Conservation (phyloP, 1,284 basidiomycete species). For the Uromyces viciae-fabae region DNA sequence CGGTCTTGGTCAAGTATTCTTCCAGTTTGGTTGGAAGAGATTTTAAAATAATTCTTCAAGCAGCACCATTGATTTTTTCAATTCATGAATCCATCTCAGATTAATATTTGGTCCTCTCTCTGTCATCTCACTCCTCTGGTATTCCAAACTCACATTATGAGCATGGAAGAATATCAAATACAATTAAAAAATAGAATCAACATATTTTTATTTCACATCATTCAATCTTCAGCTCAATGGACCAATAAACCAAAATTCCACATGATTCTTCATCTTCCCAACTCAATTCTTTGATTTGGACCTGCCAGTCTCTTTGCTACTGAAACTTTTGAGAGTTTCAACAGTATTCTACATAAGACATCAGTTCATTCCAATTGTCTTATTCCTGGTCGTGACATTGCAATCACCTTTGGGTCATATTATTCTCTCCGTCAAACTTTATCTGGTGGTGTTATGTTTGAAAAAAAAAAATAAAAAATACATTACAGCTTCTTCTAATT, state of each 20-base stretch:
- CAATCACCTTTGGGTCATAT: neutral
- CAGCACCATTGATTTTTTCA: neutral
- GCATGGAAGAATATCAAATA: neutral
- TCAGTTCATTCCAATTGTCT: neutral
- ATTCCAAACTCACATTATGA: neutral
- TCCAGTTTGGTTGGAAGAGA: neutral
- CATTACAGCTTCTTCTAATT: neutral
- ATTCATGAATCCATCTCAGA: neutral
- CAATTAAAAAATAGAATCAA: neutral
- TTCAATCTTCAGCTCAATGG: neutral
- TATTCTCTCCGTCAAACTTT: neutral
- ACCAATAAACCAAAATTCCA: neutral
- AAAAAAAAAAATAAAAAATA: neutral
- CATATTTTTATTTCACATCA: neutral
- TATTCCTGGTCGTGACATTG: neutral
- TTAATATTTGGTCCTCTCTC: neutral
- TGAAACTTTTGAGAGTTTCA: neutral
- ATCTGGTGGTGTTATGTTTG: neutral
- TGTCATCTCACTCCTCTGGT: neutral
- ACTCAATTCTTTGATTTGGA: neutral
- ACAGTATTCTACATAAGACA: neutral
- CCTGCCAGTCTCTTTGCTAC: neutral
- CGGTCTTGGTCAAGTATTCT: neutral
- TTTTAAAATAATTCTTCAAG: neutral
- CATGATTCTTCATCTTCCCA: constrained; percentile 5